These are phyloP conservation scores for Rhexocercosporidium sp. DNA, from an alignment of 2,329 filamentous ascomycete species.

Conservation along the genomic window DNA sequence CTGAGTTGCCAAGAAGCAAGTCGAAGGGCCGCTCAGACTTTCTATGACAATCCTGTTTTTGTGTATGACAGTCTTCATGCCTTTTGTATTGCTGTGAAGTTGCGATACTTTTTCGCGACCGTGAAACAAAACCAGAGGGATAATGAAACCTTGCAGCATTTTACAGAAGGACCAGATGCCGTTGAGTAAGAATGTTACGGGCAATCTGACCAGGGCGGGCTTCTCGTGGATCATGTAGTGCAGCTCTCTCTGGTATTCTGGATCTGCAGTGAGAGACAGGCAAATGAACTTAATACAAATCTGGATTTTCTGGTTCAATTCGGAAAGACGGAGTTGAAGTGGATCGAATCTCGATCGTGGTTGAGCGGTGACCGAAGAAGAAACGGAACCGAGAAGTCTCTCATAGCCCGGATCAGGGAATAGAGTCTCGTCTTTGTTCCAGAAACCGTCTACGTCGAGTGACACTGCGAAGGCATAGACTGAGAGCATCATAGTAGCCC, in stretches of 20 bases:
- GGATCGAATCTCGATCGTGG: neutral
- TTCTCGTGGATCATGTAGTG: slow-evolving; percentile 38
- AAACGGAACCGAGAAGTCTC: neutral
- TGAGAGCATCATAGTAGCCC: slow-evolving; percentile 21
- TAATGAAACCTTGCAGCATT: neutral
- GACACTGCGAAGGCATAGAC: slow-evolving; percentile 14
- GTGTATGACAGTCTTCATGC: slow-evolving; percentile 9
- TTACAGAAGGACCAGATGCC: slow-evolving; percentile 52
- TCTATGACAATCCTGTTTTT: slow-evolving; percentile 28
- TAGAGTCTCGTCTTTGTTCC: slow-evolving; percentile 3
- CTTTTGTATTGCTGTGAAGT: slow-evolving; percentile 7
- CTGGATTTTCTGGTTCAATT: slow-evolving; percentile 48
- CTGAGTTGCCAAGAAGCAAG: slow-evolving; percentile 47
- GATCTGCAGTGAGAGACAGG: slow-evolving; percentile 49
- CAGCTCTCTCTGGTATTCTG: slow-evolving; percentile 51
- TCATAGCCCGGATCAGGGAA: slow-evolving; percentile 15
- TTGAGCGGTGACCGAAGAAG: slow-evolving; percentile 14
- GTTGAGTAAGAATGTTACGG: slow-evolving; percentile 46
- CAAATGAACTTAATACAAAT: slow-evolving; percentile 49
- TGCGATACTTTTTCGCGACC: slow-evolving; percentile 1
- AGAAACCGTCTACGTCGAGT: slow-evolving; percentile 4
- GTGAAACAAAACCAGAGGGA: slow-evolving; percentile 11
- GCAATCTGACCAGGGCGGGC: slow-evolving; percentile 38
- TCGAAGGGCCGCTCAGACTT: slow-evolving; percentile 52
- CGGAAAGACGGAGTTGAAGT: slow-evolving; percentile 12